Evolutionary conservation across 345 rosid species (phyloP).

Genomic region (Tarenaya hassleriana): DNA sequence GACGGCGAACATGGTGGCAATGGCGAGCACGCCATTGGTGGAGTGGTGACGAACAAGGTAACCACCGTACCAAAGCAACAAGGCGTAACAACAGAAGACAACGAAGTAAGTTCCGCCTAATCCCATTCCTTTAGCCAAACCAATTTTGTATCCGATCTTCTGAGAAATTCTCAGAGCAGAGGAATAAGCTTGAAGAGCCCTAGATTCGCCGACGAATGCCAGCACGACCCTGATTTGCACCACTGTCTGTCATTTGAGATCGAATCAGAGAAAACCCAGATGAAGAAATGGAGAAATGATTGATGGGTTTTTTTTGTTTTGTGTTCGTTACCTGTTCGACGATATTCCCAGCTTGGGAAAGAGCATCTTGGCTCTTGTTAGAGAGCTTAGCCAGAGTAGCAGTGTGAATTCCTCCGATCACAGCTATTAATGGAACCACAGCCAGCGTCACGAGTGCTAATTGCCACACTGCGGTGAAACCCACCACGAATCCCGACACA

Average conservation of each 20-base stretch:
- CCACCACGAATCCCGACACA: conserved; percentile 90
- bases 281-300: not conserved
- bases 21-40: conserved; percentile 92
- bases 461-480: conserved; percentile 99
- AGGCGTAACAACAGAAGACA: conserved; percentile 88
- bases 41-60: conserved; percentile 83
- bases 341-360: conserved; percentile 85
- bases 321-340: conserved; percentile 83
- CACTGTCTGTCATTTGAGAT: conserved; percentile 53
- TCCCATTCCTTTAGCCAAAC: conserved; percentile 89
- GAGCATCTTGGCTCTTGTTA: conserved; percentile 72
- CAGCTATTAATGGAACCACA: conserved; percentile 93
- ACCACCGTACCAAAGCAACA: conserved; percentile 96
- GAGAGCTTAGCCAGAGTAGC: conserved; percentile 71
- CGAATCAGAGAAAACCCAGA: conserved; percentile 30
- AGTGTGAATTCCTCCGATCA: conserved; percentile 80
- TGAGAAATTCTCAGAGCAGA: conserved; percentile 71
- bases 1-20: conserved; percentile 93
- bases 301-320: not conserved
- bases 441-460: conserved; percentile 89
- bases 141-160: conserved; percentile 75
- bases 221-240: conserved; percentile 87
- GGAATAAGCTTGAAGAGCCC: conserved; percentile 71
- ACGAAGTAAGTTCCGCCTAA: conserved; percentile 94
- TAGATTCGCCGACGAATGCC: conserved; percentile 89